phyloP scores from a whole-genome alignment of 345 rosid species.

The Heritiera fomes region DNA sequence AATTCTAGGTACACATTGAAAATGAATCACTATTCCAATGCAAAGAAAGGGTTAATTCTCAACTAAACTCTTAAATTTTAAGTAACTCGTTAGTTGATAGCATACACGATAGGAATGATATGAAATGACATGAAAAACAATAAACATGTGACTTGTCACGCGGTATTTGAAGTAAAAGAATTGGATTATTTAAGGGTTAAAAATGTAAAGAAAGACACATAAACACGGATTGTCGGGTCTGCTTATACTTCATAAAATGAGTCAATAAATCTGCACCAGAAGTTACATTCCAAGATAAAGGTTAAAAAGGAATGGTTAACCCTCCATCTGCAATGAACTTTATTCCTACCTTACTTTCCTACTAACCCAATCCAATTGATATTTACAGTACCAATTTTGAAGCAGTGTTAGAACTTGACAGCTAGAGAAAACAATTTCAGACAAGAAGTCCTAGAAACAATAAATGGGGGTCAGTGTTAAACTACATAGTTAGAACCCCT shows the following conservation, averaged over 20 bases:
- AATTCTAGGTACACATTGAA: too few species aligned
- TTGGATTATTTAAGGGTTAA: too few species aligned
- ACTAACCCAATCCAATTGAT: neutral
- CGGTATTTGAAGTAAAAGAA: too few species aligned
- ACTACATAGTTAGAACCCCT: conserved; percentile 13
- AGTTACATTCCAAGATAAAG: neutral
- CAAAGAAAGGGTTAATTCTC: too few species aligned
- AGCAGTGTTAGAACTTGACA: neutral
- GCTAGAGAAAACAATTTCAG: neutral
- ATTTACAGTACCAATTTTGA: neutral
- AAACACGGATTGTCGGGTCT: too few species aligned
- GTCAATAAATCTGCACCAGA: neutral
- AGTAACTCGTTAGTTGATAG: too few species aligned
- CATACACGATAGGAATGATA: too few species aligned
- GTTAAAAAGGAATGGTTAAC: conserved; percentile 21
- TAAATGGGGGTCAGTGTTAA: conserved; percentile 29
- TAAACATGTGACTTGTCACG: too few species aligned
- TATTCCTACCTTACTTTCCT: neutral
- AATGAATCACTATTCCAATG: too few species aligned
- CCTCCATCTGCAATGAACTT: conserved; percentile 13
- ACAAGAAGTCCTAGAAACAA: neutral
- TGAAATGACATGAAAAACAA: too few species aligned
- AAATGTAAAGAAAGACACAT: too few species aligned
- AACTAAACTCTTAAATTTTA: too few species aligned
- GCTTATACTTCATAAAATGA: neutral